Conservation (phyloP, 2,329 filamentous ascomycete species). For the Talaromyces sp. region DNA sequence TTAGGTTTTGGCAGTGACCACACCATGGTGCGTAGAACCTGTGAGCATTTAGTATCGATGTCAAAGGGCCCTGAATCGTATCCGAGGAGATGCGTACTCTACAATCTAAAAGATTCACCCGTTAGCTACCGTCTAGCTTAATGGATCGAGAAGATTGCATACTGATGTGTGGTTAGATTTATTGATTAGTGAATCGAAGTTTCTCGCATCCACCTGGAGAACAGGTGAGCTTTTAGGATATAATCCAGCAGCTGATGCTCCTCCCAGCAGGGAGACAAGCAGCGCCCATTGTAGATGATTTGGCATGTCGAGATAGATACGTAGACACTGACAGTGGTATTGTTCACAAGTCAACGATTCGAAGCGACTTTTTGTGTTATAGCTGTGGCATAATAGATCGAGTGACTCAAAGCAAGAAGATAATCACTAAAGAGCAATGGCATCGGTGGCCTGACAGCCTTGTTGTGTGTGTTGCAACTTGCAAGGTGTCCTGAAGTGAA, state of each 20-base stretch:
- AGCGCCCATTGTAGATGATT: slow-evolving; percentile 46
- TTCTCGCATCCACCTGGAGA: slow-evolving; percentile 72
- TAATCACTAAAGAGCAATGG: not conserved
- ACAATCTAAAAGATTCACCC: slow-evolving; percentile 43
- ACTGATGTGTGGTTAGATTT: slow-evolving; percentile 91
- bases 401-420: not conserved
- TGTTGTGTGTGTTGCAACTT: slow-evolving; percentile 22
- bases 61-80: slow-evolving; percentile 15
- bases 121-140: slow-evolving; percentile 21
- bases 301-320: slow-evolving; percentile 30
- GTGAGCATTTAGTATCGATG: slow-evolving; percentile 33
- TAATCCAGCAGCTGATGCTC: slow-evolving; percentile 64
- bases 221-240: slow-evolving; percentile 87
- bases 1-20: slow-evolving; percentile 92
- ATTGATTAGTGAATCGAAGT: slow-evolving; percentile 76
- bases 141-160: slow-evolving; percentile 34
- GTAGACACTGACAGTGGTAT: slow-evolving; percentile 8
- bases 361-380: not conserved
- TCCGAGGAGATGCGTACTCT: slow-evolving; percentile 44
- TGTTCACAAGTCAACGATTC: not conserved
- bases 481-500: slow-evolving; percentile 39
- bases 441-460: not conserved
- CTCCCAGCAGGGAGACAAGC: slow-evolving; percentile 61
- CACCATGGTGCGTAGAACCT: slow-evolving; percentile 99
- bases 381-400: not conserved